Conservation (phyloP, 495 filamentous ascomycete species). For the Parathielavia hyrcaniae region DNA sequence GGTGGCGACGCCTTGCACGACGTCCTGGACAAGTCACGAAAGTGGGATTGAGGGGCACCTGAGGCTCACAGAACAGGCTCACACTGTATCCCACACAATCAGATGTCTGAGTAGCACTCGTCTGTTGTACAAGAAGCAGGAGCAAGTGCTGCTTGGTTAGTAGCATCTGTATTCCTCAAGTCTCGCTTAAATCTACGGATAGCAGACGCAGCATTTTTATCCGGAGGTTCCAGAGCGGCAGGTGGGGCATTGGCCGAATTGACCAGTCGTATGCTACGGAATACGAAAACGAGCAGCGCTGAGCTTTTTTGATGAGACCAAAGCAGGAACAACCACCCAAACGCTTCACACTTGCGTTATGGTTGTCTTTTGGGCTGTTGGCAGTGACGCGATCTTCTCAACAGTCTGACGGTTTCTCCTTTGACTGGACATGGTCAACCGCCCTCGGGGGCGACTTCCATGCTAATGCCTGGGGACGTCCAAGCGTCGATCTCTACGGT, state of each 20-base stretch:
- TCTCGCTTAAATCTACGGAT: too few relatives aligned
- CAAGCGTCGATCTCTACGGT: too few relatives aligned
- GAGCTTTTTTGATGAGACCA: neutral
- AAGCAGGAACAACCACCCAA: neutral
- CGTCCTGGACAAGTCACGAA: neutral
- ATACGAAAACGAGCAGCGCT: slow-evolving; percentile 14
- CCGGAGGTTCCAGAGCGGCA: neutral
- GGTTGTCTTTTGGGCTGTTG: too few relatives aligned
- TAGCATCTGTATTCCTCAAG: too few relatives aligned
- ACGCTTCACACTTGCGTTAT: neutral
- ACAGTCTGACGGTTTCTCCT: too few relatives aligned
- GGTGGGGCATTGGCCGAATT: neutral
- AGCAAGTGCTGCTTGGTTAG: too few relatives aligned
- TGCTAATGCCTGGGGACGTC: too few relatives aligned
- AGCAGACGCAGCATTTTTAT: neutral
- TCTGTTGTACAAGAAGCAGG: too few relatives aligned
- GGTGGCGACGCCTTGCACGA: neutral
- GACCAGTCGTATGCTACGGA: slow-evolving; percentile 7
- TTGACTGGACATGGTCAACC: too few relatives aligned
- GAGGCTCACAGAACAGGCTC: too few relatives aligned
- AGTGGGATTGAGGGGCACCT: neutral
- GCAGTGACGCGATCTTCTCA: too few relatives aligned
- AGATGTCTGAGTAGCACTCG: neutral
- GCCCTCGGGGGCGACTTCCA: too few relatives aligned
- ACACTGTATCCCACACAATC: neutral